Base-by-base conservation (phyloP, 768 basidiomycete species). In the Tylopilus balloui region DNA sequence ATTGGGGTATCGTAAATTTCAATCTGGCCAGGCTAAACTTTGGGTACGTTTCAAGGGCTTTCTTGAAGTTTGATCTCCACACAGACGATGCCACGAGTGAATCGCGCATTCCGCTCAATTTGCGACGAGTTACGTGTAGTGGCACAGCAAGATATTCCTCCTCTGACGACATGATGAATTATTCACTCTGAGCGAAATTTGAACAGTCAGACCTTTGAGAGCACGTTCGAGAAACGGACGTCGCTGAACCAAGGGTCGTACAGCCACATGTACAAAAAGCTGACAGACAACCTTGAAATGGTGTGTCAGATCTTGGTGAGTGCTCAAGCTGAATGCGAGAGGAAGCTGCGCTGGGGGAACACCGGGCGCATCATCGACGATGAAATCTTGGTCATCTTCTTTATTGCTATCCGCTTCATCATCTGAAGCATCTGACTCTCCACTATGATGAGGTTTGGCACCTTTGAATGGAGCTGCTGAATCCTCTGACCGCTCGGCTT, bases 281-380 rank as follows among this genome's bases (percentile, higher is more conserved):
- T 95, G 92, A 56, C 89, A 92, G 37, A 92, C 75, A 32, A 86
- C 83, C 69, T 92, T 92, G 78, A 92, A 91, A 53, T 92, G 87
- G 53, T 86, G 78, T 13, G 78, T 70, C 17, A 87, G 72, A 57
- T 89, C 86, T 61, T 91, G 82, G 62, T 86, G 84, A 2, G 83
- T 75, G 47, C 78, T 78, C 82, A 88, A 83, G 65, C 88, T 92
- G 69, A 90, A 95, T 58, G 85, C 79, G 44, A 74, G 73, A 9
- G 89, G 90, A n/a, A 91, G 73, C 29, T 75, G 67, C 17, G 77
- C 66, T 4, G 63, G 59, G 0, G 60, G 70, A 21, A 51, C 64
- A 8, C 63, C 72, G 20, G 65, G 59, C 42, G 65, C 65, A 50
- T 84, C 81, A 31, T 88, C 80, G 27, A 89, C 83, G 52, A 88